phyloP scores from a whole-genome alignment of 2,329 filamentous ascomycete species.

The Clonostachys solani region DNA sequence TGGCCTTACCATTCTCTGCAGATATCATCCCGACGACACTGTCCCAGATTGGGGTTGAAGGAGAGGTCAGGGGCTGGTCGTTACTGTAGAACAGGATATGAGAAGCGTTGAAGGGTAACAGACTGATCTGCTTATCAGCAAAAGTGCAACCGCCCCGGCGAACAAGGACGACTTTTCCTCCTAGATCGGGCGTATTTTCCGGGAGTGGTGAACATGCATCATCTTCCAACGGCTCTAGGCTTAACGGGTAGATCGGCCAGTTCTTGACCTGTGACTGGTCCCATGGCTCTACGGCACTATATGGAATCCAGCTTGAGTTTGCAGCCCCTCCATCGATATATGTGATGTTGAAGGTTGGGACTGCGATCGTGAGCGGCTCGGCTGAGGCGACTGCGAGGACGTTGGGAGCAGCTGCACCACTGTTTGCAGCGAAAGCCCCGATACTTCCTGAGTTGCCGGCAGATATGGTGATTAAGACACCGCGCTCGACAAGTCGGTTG shows the following conservation, averaged over 20 bases:
- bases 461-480: slow-evolving; percentile 34
- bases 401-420: slow-evolving; percentile 31
- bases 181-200: slow-evolving; percentile 10
- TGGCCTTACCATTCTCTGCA: slow-evolving; percentile 13
- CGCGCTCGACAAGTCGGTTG: slow-evolving; percentile 22
- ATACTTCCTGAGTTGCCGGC: slow-evolving; percentile 35
- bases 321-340: slow-evolving; percentile 14
- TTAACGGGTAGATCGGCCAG: slow-evolving; percentile 19
- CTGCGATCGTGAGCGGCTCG: slow-evolving; percentile 19
- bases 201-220: slow-evolving; percentile 19
- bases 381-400: slow-evolving; percentile 39
- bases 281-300: slow-evolving; percentile 24
- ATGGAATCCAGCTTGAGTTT: slow-evolving; percentile 17
- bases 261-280: slow-evolving; percentile 26
- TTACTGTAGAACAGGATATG: slow-evolving; percentile 8
- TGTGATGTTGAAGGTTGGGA: slow-evolving; percentile 19
- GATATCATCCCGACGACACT: slow-evolving; percentile 11
- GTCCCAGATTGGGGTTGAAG: background rate
- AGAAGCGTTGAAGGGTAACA: slow-evolving; percentile 14
- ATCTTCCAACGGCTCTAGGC: slow-evolving; percentile 13
- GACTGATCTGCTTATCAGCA: slow-evolving; percentile 14
- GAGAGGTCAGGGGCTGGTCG: background rate
- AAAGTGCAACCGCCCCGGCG: slow-evolving; percentile 20
- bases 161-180: slow-evolving; percentile 17
- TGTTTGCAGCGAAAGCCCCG: slow-evolving; percentile 31